phyloP scores from a whole-genome alignment of 371 early-diverging fungal genomes.

The Syncephalastrum racemosum region DNA sequence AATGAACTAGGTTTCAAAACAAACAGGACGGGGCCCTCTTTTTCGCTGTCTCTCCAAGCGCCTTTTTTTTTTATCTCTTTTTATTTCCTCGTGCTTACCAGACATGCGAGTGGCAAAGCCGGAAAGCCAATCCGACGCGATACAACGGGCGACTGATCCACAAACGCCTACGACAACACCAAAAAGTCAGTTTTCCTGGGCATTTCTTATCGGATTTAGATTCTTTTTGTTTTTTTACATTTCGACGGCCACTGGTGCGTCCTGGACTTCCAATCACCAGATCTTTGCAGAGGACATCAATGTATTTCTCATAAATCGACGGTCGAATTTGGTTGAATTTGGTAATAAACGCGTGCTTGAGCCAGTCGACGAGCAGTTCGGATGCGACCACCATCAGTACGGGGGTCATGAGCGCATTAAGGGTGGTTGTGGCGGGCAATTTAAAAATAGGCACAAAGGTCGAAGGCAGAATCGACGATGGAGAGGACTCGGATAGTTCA shows the following conservation, averaged over 20 bases:
- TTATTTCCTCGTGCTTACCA: slow-evolving; percentile 51
- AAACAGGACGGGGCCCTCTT: too few relatives aligned
- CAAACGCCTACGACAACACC: slow-evolving; percentile 39
- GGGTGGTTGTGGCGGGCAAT: slow-evolving; percentile 53
- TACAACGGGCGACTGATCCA: slow-evolving; percentile 86
- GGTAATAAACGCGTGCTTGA: slow-evolving; percentile 97
- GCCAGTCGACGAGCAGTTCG: slow-evolving; percentile 95
- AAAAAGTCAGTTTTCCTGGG: neutral
- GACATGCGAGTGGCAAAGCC: slow-evolving; percentile 83
- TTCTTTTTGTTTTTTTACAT: slow-evolving; percentile 27
- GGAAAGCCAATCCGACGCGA: slow-evolving; percentile 92
- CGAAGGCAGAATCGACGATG: slow-evolving; percentile 63
- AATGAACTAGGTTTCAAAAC: neutral
- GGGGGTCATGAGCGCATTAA: slow-evolving; percentile 73
- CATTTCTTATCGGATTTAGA: neutral
- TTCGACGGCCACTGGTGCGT: slow-evolving; percentile 37
- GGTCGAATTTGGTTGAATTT: slow-evolving; percentile 95
- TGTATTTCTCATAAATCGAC: slow-evolving; percentile 81
- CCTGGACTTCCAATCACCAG: slow-evolving; percentile 69
- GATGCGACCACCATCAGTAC: slow-evolving; percentile 83
- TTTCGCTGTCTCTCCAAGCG: too few relatives aligned
- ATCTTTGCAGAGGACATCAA: slow-evolving; percentile 88
- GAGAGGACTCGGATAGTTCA: slow-evolving; percentile 78
- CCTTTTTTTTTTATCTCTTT: neutral
- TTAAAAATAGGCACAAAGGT: slow-evolving; percentile 62